Base-by-base conservation (phyloP, 306 rosid species). In the Boehmeria nivea region DNA sequence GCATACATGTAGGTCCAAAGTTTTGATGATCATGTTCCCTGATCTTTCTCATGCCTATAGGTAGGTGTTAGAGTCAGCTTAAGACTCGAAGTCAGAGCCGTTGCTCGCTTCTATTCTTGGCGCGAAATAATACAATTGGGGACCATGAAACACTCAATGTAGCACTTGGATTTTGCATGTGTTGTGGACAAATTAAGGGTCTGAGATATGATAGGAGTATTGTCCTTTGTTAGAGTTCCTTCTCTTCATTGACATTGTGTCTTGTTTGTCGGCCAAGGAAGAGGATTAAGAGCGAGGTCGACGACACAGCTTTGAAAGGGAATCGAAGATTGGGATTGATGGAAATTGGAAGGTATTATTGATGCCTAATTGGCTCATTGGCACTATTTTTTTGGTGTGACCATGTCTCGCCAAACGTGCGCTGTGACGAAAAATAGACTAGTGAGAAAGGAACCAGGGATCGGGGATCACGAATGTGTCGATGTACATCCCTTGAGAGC, bases 1-100 rank as follows among this genome's bases (percentile, higher is more conserved):
- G 43, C 44, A 54, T 33, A 54, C 59, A 54, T 17, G 43, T 36
- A 18, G 56, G 44, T 15, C 59, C n/a, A n/a, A 19, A 18, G 12
- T 18, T 15, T 54, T 54, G 25, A 16, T 28, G n/a, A 18, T 31
- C 27, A 34, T 18, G 59, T 54, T 54, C 17, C 43, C 43, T 13
- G 27, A 8, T 25, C 37, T 26, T 18, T 54, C 59, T 33, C 8
- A 36, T 21, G n/a, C 44, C 59, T 14, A 8, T 26, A n/a, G n/a
- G n/a, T n/a, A n/a, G n/a, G 38, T 26, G 5, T 16, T 26, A 34
- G 37, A n/a, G n/a, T n/a, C n/a, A n/a, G 38, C 37, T n/a, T 34
- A n/a, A 24, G 11, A 51, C 19, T 26, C 13, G 38, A 13, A 51
- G 20, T 25, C n/a, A 15, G n/a, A n/a, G n/a, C 12, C 6, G 34